Conservation (phyloP, 192 early-diverging fungal genomes). For the Chytriomyces sp. region DNA sequence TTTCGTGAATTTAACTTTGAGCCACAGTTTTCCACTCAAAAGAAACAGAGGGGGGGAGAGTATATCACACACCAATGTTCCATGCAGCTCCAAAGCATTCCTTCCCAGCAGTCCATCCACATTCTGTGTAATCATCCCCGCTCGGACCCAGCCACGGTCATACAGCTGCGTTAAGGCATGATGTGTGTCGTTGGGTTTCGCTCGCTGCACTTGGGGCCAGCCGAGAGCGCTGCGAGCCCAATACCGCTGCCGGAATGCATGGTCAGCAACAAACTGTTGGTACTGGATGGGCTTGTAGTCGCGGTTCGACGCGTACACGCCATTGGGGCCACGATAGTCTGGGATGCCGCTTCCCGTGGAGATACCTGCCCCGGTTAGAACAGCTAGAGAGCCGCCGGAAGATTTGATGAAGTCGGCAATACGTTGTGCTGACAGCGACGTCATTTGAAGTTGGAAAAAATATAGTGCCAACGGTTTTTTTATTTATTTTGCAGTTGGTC, state of each 20-base stretch:
- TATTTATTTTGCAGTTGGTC: no score
- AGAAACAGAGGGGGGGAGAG: background rate
- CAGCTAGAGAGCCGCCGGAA: conserved; percentile 21
- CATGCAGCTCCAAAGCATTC: conserved; percentile 81
- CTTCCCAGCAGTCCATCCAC: conserved; percentile 81
- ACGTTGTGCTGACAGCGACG: background rate
- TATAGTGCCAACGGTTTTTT: no score
- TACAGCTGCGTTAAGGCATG: conserved; percentile 60
- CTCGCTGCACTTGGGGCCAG: conserved; percentile 68
- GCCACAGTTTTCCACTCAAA: no score
- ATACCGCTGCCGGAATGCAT: conserved; percentile 78
- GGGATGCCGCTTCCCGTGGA: conserved; percentile 68
- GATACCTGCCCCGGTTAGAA: conserved; percentile 54
- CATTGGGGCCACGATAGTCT: conserved; percentile 75
- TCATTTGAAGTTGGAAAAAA: no score
- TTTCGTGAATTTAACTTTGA: no score
- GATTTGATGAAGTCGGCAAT: conserved; percentile 27
- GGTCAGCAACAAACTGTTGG: conserved; percentile 58
- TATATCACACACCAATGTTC: conserved; percentile 62
- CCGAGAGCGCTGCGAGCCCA: conserved; percentile 91
- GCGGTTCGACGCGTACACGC: conserved; percentile 48
- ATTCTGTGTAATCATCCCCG: conserved; percentile 86
- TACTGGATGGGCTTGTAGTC: conserved; percentile 84
- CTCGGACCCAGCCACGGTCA: conserved; percentile 45
- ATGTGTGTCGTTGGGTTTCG: conserved; percentile 80